Evolutionary conservation across 2,329 filamentous ascomycete species (phyloP), one percentile per base, ranked within the genome.

Genomic region (Trichoderma cornu-damae): DNA sequence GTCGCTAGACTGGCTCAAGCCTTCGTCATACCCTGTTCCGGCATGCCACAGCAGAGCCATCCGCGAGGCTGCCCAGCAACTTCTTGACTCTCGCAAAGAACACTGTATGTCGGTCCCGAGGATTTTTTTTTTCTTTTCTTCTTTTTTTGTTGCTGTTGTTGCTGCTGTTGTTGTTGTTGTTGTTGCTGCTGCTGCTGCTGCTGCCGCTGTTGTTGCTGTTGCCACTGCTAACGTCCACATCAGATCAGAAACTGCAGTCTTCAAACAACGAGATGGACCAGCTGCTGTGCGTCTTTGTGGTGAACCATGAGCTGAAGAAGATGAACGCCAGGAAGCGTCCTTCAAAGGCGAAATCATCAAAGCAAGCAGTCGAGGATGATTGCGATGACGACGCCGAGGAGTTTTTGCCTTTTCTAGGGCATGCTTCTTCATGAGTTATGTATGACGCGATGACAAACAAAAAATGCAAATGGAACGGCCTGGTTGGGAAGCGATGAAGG

Each of bases 221-320:
- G 24, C n/a, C 48, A 26, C 9, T 11, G 51, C 51, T 54, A 30
- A 54, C 22, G n/a, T 1, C 12, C 35, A 6, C 32, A 3, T 26
- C 44, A 73, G 71, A 72, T 47, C 66, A 68, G 51, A 62, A 60
- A 30, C 52, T 74, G 24, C 67, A 72, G 58, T 59, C 63, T 20
- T 72, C 71, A 4, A 60, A 65, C 26, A 58, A 65, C 43, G 68
- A 70, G 26, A 65, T 68, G 49, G 71, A 73, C 54, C 61, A 65
- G 47, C 66, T 72, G 52, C 62, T 74, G 14, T 66, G 66, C 55
- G 63, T 64, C 30, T 64, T 74, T 42, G 71, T 74, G 30, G 67
- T 74, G 18, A 68, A 71, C 51, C 72, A 74, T 54, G 72, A 74
- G 62, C 51, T 73, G 20, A 73, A 73, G 65, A 74, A 73, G 62